Conservation (phyloP, 148 eudicot species). For the Dianthus caryophyllus region DNA sequence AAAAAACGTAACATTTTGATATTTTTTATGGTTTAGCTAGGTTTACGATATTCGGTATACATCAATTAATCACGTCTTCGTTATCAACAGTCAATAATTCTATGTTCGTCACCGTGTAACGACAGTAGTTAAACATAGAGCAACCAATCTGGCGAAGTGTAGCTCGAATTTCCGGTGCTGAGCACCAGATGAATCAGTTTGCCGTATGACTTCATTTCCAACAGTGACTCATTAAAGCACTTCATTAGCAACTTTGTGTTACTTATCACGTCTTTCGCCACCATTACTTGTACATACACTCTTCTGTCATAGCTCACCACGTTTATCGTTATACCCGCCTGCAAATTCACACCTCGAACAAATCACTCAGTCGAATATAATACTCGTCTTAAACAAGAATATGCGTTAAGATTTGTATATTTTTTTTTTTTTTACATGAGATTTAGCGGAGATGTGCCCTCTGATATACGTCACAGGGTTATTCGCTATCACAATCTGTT, state of each 20-base stretch:
- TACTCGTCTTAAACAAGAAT: no score
- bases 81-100: no score
- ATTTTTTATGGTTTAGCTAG: no score
- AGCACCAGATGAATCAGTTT: conserved; percentile 9
- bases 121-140: not conserved
- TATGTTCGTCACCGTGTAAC: no score
- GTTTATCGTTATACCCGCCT: conserved; percentile 17
- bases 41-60: no score
- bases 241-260: conserved; percentile 13
- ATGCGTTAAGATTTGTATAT: no score
- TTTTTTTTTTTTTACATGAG: conserved; percentile 27
- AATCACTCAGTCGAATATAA: not conserved
- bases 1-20: no score
- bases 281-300: conserved; percentile 26
- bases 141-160: conserved; percentile 7
- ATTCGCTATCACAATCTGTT: conserved; percentile 22
- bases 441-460: conserved; percentile 12
- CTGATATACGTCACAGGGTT: conserved; percentile 28
- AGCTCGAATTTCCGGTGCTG: conserved; percentile 3
- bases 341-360: not conserved
- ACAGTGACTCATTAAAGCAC: conserved; percentile 13
- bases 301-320: conserved; percentile 26
- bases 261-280: conserved; percentile 22
- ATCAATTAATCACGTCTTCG: no score
- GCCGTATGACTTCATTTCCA: conserved; percentile 17